These are phyloP conservation scores for Rosa chinensis DNA, from an alignment of 306 rosid species.

Conservation along the genomic window DNA sequence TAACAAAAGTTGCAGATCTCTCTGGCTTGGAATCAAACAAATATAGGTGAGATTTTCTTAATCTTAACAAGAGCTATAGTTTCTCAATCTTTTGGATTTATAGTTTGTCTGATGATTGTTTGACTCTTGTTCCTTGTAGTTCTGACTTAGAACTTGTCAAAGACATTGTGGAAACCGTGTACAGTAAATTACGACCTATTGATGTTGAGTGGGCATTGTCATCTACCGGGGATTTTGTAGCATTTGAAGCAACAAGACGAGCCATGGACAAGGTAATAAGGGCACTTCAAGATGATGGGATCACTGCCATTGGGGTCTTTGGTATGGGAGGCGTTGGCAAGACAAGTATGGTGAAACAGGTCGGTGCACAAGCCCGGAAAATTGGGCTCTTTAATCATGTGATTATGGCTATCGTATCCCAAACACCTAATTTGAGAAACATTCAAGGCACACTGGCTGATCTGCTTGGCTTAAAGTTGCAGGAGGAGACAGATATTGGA, in stretches of 20 bases:
- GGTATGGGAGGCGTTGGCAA: not conserved
- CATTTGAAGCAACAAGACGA: too few species aligned
- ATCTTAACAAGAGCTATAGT: not conserved
- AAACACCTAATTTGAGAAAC: not conserved
- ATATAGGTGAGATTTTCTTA: not conserved
- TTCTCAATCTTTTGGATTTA: not conserved
- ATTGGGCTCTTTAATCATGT: not conserved
- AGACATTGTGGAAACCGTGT: not conserved
- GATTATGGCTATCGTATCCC: not conserved
- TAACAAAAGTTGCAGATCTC: not conserved
- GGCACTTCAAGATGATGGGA: not conserved
- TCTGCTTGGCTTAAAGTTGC: not conserved
- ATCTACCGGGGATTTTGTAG: not conserved
- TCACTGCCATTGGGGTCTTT: not conserved
- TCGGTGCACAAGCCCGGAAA: not conserved
- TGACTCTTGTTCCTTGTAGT: not conserved
- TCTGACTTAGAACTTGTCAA: not conserved
- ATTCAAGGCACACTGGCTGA: not conserved
- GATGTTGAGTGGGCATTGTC: not conserved
- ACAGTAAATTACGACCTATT: not conserved
- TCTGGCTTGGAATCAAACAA: not conserved
- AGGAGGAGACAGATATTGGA: fast-evolving
- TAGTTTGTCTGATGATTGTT: not conserved
- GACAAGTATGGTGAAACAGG: not conserved
- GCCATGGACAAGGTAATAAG: not conserved